Base-by-base conservation (phyloP, 495 filamentous ascomycete species). In the Cercophora samala region DNA sequence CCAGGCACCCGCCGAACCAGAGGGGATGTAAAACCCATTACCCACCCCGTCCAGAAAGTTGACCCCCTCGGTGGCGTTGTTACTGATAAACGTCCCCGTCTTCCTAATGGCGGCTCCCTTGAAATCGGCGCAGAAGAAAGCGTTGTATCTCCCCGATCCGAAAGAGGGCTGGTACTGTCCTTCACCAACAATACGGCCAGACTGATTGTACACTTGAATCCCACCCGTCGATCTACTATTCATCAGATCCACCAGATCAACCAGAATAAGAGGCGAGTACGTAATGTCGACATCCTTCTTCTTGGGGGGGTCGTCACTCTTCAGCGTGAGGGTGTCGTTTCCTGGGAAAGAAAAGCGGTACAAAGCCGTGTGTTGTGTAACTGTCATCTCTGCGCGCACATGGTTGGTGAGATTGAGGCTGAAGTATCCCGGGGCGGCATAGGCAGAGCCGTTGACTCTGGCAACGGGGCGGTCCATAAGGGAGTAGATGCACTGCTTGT, bases 341-440 rank as follows among this genome's bases (percentile, higher is more conserved):
- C 73, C 74, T 0, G 85, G 80, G 63, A 92, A 91, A 15, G 79
- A 85, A 68, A 93, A 93, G 3, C 82, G 84, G 72, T 92, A 93
- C 2, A 93, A 73, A 0, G 88, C 89, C 0, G 87, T 82, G 58
- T 87, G 86, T 42, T 86, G 78, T 1, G 87, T 83, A 2, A 85
- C 83, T 0, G 89, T 92, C 89, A 93, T 93, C 75, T 92, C 90
- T 0, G 86, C 88, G 17, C 72, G 68, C n/a, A 93, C 82, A 0
- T 84, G 82, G 68, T 85, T 88, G 23, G 82, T 83, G 19, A 93
- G 75, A 19, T 83, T 76, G 25, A 93, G 74, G 21, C 77, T 74
- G 70, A 93, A 93, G 69, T 91, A 93, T 0, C 91, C 91, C 0
- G 90, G 88, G 3, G 77, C 74, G 0, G 90, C 90, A 61, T 78